Evolutionary conservation across 2,329 filamentous ascomycete genomes (phyloP).

Genomic region (Drechslerella coelobrocha): DNA sequence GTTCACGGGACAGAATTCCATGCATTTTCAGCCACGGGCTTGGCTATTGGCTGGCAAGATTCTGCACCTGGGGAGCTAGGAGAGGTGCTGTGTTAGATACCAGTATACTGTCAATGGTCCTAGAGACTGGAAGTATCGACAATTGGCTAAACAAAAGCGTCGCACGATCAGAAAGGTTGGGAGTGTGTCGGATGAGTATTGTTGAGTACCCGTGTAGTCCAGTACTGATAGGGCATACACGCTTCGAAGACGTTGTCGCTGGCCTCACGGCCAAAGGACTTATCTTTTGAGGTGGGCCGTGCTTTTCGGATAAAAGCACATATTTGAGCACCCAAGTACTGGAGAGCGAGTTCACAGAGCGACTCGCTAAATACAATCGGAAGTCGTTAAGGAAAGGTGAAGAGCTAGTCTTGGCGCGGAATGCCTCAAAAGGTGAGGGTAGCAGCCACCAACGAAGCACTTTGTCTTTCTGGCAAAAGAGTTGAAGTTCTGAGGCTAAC

Average conservation of each 20-base stretch:
- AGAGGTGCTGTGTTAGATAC: constrained; percentile 4
- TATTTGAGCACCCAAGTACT: constrained; percentile 3
- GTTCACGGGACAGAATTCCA: constrained; percentile 2
- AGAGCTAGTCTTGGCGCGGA: not conserved
- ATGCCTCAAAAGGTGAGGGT: not conserved
- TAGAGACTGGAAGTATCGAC: constrained; percentile 10
- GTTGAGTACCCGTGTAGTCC: constrained; percentile 8
- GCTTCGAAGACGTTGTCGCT: not conserved
- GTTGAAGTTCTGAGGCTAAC: constrained; percentile 11
- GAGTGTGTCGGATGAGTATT: constrained; percentile 5
- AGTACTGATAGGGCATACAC: not conserved
- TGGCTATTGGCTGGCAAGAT: constrained; percentile 8
- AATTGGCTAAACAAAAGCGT: constrained; percentile 9
- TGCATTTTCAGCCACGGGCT: constrained; percentile 15
- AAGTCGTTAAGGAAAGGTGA: not conserved
- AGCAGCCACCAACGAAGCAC: constrained; percentile 2
- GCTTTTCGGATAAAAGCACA: constrained; percentile 8
- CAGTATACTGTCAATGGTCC: constrained; percentile 9
- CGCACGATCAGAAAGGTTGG: not conserved
- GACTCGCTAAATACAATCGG: not conserved
- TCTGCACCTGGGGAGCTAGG: constrained; percentile 13
- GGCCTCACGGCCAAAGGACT: constrained; percentile 2
- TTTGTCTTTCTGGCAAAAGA: constrained; percentile 3
- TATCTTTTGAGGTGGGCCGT: constrained; percentile 5
- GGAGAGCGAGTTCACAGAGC: not conserved